A percentile compares a stretch with the other conserved stretches of the same genome.
Evolutionary conservation across 306 rosid species (phyloP).

Genomic region (Cucumis hystrix): DNA sequence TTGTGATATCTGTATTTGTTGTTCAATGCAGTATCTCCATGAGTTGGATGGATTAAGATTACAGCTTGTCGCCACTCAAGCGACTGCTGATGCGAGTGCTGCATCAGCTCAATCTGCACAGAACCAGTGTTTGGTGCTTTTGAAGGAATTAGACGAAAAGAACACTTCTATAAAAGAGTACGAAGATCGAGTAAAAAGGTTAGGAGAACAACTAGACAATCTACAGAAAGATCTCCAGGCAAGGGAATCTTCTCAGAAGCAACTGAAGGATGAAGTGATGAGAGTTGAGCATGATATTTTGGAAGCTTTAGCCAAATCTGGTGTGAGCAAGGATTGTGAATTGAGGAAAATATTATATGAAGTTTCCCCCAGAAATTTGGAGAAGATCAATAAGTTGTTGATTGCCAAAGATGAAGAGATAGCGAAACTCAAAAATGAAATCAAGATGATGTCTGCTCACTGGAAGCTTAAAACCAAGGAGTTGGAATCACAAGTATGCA

Average conservation of each 20-base stretch:
- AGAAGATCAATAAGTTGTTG: conserved; percentile 60
- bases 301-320: conserved; percentile 61
- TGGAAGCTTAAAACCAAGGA: conserved; percentile 93
- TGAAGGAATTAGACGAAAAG: conserved; percentile 70
- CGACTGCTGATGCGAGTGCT: conserved; percentile 75
- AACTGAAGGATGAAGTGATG: conserved; percentile 70
- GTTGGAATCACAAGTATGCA: conserved; percentile 78
- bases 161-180: conserved; percentile 55
- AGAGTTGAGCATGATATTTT: conserved; percentile 74
- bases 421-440: conserved; percentile 58
- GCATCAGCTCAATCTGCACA: conserved; percentile 77
- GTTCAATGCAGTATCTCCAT: conserved; percentile 43
- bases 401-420: conserved; percentile 72
- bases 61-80: conserved; percentile 55
- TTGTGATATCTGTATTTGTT: neutral
- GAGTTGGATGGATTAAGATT: conserved; percentile 69
- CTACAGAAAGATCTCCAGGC: conserved; percentile 75
- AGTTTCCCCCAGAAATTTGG: conserved; percentile 73
- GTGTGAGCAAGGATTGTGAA: conserved; percentile 56
- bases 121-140: conserved; percentile 39
- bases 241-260: conserved; percentile 85
- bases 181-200: conserved; percentile 54
- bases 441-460: conserved; percentile 64
- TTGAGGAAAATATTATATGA: conserved; percentile 63
- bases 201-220: conserved; percentile 70